Conservation (phyloP, 2,329 filamentous ascomycete genomes). For the Sporothrix humicola region DNA sequence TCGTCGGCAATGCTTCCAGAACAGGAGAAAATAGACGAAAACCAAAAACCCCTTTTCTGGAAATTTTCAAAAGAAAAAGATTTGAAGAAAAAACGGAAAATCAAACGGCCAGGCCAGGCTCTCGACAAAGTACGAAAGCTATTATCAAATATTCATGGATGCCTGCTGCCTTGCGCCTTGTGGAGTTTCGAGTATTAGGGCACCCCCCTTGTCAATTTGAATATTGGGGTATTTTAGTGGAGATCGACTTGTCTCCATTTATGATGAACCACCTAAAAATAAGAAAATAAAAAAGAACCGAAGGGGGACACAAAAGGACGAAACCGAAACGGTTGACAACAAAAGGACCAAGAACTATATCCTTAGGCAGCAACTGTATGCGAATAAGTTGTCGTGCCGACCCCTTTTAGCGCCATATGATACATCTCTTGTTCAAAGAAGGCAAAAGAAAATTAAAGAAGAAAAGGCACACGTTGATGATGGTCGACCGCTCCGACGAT, state of each 20-base stretch:
- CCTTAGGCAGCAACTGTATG: constrained; percentile 21
- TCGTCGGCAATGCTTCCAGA: background rate
- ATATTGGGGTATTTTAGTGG: background rate
- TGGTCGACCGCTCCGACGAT: constrained; percentile 42
- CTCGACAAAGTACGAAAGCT: background rate
- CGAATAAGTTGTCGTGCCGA: background rate
- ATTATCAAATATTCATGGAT: constrained; percentile 15
- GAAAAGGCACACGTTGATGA: constrained; percentile 39
- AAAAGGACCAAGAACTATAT: constrained; percentile 6
- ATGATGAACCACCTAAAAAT: constrained; percentile 2
- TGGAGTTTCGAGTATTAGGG: background rate
- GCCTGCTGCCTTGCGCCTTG: constrained; percentile 33
- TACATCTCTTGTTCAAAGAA: background rate
- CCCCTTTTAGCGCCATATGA: background rate
- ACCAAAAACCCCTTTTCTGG: background rate
- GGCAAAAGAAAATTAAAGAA: background rate
- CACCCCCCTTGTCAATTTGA: background rate
- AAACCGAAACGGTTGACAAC: background rate
- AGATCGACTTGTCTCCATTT: background rate
- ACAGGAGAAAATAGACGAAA: background rate
- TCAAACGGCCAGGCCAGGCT: background rate
- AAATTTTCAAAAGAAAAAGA: background rate
- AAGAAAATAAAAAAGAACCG: background rate
- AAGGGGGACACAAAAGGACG: background rate
- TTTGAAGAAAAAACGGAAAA: background rate